Conservation (phyloP, 2,329 filamentous ascomycete genomes). For the Fusarium dimerum region DNA sequence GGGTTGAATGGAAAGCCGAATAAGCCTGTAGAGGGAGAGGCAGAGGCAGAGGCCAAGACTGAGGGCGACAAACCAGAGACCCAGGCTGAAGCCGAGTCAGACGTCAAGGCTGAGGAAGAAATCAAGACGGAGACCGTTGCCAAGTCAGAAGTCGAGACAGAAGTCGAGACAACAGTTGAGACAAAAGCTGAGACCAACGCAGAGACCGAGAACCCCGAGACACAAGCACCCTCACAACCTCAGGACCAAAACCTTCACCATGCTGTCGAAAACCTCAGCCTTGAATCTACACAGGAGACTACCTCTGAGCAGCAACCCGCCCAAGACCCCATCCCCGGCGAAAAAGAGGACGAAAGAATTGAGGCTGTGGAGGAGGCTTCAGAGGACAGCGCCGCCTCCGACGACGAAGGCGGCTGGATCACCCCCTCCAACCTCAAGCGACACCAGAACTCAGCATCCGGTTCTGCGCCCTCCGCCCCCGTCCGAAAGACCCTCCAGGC, state of each 20-base stretch:
- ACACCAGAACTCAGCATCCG: conserved; percentile 69
- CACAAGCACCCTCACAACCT: background rate
- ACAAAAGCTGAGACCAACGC: conserved; percentile 6
- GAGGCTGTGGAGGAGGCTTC: conserved; percentile 39
- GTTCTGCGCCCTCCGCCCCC: conserved; percentile 46
- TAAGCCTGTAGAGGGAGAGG: conserved; percentile 21
- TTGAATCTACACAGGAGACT: background rate
- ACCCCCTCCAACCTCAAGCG: conserved; percentile 90
- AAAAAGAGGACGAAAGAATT: conserved; percentile 18
- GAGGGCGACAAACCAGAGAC: conserved; percentile 13
- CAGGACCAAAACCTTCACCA: background rate
- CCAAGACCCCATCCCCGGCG: conserved; percentile 8
- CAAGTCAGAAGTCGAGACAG: conserved; percentile 14
- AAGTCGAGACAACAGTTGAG: conserved; percentile 2
- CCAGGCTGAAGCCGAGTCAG: background rate
- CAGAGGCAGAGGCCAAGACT: conserved; percentile 4
- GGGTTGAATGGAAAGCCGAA: conserved; percentile 67
- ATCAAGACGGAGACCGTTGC: conserved; percentile 7
- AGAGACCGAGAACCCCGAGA: background rate
- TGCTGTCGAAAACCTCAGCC: background rate
- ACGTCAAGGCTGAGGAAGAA: background rate
- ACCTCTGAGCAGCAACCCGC: background rate
- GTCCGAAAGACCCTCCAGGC: conserved; percentile 73
- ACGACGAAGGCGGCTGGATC: conserved; percentile 81
- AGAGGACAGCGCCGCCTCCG: conserved; percentile 46